Conservation (phyloP, 1,284 basidiomycete species). For the Megacollybia platyphylla region DNA sequence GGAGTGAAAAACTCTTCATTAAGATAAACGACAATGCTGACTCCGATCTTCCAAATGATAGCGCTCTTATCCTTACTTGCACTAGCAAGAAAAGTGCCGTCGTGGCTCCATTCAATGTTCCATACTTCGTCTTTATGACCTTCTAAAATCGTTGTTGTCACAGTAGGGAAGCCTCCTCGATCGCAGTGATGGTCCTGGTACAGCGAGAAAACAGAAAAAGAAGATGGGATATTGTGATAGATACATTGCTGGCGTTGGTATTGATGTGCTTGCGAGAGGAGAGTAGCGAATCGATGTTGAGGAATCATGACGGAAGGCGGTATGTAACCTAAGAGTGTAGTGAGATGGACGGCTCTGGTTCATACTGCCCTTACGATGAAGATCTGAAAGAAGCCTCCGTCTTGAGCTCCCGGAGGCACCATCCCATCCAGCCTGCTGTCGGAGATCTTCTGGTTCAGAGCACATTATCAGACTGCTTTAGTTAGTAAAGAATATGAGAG, state of each 20-base stretch:
- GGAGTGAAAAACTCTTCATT: conserved; percentile 5
- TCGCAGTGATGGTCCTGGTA: conserved; percentile 81
- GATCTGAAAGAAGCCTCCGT: conserved; percentile 57
- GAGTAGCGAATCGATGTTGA: conserved; percentile 70
- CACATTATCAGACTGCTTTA: conserved; percentile 76
- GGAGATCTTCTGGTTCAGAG: conserved; percentile 72
- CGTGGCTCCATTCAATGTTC: conserved; percentile 91
- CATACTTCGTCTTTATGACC: conserved; percentile 93
- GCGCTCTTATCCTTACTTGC: conserved; percentile 80
- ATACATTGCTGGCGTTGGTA: conserved; percentile 71
- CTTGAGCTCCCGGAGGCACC: conserved; percentile 77
- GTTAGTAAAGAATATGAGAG: background rate
- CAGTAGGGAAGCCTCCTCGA: conserved; percentile 70
- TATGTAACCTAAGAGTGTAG: conserved; percentile 53
- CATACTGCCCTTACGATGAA: conserved; percentile 61
- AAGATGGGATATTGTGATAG: conserved; percentile 43
- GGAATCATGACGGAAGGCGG: conserved; percentile 90
- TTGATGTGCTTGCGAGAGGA: conserved; percentile 78
- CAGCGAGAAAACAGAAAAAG: conserved; percentile 52
- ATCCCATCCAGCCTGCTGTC: conserved; percentile 79
- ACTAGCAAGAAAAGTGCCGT: conserved; percentile 76
- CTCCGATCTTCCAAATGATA: conserved; percentile 82
- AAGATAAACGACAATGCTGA: conserved; percentile 22
- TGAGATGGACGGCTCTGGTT: conserved; percentile 1
- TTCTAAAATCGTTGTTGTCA: conserved; percentile 74